A percentile compares a stretch with the other conserved stretches of the same genome.
phyloP scores from a whole-genome alignment of 1,139 yeast species.

The Yamadazyma sp. region DNA sequence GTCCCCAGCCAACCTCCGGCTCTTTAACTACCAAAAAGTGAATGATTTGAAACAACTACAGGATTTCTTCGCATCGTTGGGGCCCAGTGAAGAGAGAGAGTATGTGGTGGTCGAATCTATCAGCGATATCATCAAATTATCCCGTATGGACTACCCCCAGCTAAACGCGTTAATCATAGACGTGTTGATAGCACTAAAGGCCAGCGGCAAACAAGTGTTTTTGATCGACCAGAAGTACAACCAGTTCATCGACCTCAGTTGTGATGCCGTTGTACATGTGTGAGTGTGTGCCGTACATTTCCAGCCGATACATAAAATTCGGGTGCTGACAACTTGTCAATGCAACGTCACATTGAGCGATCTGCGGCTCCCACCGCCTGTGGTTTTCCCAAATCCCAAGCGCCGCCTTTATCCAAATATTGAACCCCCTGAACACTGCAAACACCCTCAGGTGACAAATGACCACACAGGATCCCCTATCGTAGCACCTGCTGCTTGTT shows the following conservation, averaged over 20 bases:
- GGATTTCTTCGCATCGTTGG: slow-evolving; percentile 3
- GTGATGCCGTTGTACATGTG: slow-evolving; percentile 3
- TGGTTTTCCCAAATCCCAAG: too few species aligned
- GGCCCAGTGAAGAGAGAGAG: neutral
- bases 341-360: too few species aligned
- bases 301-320: neutral
- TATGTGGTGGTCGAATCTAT: slow-evolving; percentile 16
- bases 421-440: too few species aligned
- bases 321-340: too few species aligned
- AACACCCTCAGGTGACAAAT: too few species aligned
- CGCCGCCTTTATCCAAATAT: too few species aligned
- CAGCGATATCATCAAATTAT: slow-evolving; percentile 12
- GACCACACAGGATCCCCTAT: too few species aligned
- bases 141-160: slow-evolving; percentile 11
- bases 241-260: slow-evolving; percentile 11
- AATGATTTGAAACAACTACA: slow-evolving; percentile 10
- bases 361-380: too few species aligned
- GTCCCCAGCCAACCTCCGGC: slow-evolving; percentile 12
- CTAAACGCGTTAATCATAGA: slow-evolving; percentile 16
- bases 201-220: slow-evolving; percentile 6
- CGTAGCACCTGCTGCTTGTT: too few species aligned
- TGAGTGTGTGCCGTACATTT: neutral
- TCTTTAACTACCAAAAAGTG: slow-evolving; percentile 18
- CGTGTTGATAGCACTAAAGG: slow-evolving; percentile 8
- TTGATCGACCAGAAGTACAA: slow-evolving; percentile 11